Conservation (phyloP, 2,329 filamentous ascomycete genomes). For the Cladosporium austrohemisphaericum region DNA sequence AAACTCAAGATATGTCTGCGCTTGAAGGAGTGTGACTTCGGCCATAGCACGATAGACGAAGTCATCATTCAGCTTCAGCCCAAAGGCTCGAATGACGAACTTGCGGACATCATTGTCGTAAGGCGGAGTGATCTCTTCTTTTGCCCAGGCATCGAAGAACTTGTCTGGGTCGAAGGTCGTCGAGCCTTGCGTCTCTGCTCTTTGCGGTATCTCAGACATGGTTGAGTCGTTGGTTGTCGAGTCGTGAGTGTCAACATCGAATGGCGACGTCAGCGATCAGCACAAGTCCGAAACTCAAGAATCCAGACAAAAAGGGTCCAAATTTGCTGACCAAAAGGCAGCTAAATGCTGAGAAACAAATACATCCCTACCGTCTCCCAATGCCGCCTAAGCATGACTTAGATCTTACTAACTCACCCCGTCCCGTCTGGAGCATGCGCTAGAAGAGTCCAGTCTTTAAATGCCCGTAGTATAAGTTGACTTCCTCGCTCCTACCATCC, state of each 20-base stretch:
- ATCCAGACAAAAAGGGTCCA: background rate
- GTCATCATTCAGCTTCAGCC: slow-evolving; percentile 42
- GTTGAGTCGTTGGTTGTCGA: background rate
- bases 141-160: slow-evolving; percentile 44
- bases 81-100: slow-evolving; percentile 48
- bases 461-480: slow-evolving; percentile 16
- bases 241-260: background rate
- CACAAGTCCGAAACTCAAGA: background rate
- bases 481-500: background rate
- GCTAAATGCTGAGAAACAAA: slow-evolving; percentile 4
- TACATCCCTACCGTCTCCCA: background rate
- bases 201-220: slow-evolving; percentile 32
- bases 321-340: slow-evolving; percentile 3
- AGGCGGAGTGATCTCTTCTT: slow-evolving; percentile 35
- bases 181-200: slow-evolving; percentile 38
- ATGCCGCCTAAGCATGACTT: slow-evolving; percentile 14
- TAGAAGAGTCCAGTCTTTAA: slow-evolving; percentile 10
- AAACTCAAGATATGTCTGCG: slow-evolving; percentile 47
- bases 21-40: slow-evolving; percentile 48
- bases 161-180: slow-evolving; percentile 44
- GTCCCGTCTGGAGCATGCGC: background rate
- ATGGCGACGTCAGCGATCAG: slow-evolving; percentile 8
- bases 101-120: slow-evolving; percentile 44
- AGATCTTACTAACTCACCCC: slow-evolving; percentile 2
- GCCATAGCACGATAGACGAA: slow-evolving; percentile 52